Percentiles rank a stretch among this genome's conserved stretches.
Evolutionary conservation across 2,329 filamentous ascomycete species (phyloP).

Genomic region (Lecanicillium sp.): DNA sequence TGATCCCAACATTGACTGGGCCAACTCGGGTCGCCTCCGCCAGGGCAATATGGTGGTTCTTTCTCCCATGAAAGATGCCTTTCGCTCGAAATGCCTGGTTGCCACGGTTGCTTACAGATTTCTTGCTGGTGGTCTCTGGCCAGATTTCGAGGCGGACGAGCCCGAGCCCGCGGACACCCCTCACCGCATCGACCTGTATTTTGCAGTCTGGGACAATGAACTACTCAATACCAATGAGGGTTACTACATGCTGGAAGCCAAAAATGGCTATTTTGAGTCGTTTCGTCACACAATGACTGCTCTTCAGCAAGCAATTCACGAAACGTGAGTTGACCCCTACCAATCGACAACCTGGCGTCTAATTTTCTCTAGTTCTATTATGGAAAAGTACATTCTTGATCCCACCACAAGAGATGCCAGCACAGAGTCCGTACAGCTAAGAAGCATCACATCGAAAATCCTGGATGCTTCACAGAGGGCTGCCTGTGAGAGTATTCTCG

Average conservation of each 20-base stretch:
- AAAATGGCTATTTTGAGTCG: constrained; percentile 70
- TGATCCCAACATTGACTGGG: constrained; percentile 60
- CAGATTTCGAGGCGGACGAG: constrained; percentile 30
- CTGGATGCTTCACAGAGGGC: constrained; percentile 67
- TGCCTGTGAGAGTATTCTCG: constrained; percentile 65
- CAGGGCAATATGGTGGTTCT: constrained; percentile 49
- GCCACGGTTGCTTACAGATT: constrained; percentile 68
- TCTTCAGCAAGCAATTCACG: constrained; percentile 55
- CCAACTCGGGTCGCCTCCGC: constrained; percentile 44
- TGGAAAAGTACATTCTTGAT: neutral
- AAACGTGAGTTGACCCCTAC: constrained; percentile 40
- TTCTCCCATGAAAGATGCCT: constrained; percentile 51
- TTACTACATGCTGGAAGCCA: constrained; percentile 74
- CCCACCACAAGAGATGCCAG: neutral
- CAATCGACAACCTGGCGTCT: neutral
- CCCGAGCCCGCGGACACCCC: constrained; percentile 31
- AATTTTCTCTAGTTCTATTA: neutral
- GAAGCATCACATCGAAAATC: constrained; percentile 15
- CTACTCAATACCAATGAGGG: constrained; percentile 62
- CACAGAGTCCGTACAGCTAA: constrained; percentile 21
- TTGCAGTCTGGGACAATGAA: constrained; percentile 53
- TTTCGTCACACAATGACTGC: constrained; percentile 66
- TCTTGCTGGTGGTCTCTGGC: constrained; percentile 52
- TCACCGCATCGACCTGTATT: constrained; percentile 70
- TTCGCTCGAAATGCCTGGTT: constrained; percentile 59